Evolutionary conservation across 176 grass and related monocot genomes (phyloP).

Genomic region (Secale cereale): DNA sequence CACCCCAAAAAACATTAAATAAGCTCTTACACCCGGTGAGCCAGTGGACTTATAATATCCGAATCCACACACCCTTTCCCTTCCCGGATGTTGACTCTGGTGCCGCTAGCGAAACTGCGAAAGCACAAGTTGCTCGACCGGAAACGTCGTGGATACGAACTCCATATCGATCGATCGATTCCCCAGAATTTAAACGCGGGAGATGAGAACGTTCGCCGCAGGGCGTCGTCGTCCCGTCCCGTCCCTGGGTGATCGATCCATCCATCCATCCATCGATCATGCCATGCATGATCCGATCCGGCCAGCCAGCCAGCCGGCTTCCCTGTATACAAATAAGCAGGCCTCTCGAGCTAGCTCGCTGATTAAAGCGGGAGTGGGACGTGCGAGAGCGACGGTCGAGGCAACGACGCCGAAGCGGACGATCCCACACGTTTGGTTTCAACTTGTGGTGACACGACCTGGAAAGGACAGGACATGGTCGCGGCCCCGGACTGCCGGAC

Average conservation of each 20-base stretch:
- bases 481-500: neutral
- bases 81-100: neutral
- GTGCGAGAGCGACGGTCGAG: neutral
- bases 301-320: neutral
- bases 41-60: neutral
- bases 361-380: neutral
- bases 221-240: too few relatives aligned
- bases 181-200: too few relatives aligned
- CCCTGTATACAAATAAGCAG: neutral
- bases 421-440: neutral
- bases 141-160: neutral
- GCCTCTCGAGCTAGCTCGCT: neutral
- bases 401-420: neutral
- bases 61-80: too few relatives aligned
- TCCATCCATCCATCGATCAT: neutral
- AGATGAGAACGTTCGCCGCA: neutral
- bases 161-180: too few relatives aligned
- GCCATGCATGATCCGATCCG: neutral
- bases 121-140: neutral
- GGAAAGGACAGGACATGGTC: neutral
- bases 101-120: neutral
- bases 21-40: neutral
- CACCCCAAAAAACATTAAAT: too few relatives aligned
- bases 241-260: too few relatives aligned
- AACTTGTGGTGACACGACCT: neutral